phyloP scores from a whole-genome alignment of 2,329 filamentous ascomycete genomes.

The Neofusicoccum cordaticola region DNA sequence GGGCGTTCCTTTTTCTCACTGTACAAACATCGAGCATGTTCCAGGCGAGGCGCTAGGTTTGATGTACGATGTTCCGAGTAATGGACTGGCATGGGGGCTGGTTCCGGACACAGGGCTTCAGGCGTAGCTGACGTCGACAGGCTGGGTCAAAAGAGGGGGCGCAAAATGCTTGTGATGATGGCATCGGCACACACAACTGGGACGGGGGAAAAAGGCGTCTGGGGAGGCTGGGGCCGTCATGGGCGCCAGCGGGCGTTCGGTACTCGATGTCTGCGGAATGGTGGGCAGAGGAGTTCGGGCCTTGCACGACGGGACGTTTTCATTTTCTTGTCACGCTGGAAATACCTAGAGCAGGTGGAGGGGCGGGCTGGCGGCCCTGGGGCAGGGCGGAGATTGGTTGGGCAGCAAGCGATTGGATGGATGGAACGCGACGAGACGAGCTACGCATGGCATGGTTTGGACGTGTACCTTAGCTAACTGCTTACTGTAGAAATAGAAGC shows the following conservation, averaged over 20 bases:
- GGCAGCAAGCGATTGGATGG: slow-evolving; percentile 18
- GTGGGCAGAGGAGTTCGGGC: slow-evolving; percentile 9
- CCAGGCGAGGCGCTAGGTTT: slow-evolving; percentile 16
- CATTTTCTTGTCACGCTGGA: slow-evolving; percentile 17
- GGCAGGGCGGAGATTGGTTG: slow-evolving; percentile 14
- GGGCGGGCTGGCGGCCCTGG: slow-evolving; percentile 4
- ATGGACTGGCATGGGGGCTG: slow-evolving; percentile 15
- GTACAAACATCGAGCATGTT: slow-evolving; percentile 18
- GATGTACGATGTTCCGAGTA: slow-evolving; percentile 14
- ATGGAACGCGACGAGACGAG: slow-evolving; percentile 16
- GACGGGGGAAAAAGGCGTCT: neutral
- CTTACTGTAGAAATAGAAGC: slow-evolving; percentile 11
- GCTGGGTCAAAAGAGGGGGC: neutral
- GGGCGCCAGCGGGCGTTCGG: slow-evolving; percentile 3
- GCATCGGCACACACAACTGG: slow-evolving; percentile 6
- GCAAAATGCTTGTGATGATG: neutral
- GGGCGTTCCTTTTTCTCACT: slow-evolving; percentile 15
- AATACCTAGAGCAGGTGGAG: slow-evolving; percentile 15
- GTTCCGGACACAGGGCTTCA: slow-evolving; percentile 4
- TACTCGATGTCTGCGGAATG: neutral
- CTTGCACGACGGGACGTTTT: slow-evolving; percentile 16
- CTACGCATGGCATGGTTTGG: slow-evolving; percentile 16
- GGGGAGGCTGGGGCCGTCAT: neutral
- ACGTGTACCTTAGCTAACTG: slow-evolving; percentile 10
- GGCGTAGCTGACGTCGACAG: neutral